These are phyloP conservation scores for Exidia glandulosa DNA, from an alignment of 768 basidiomycete genomes.

Conservation along the genomic window DNA sequence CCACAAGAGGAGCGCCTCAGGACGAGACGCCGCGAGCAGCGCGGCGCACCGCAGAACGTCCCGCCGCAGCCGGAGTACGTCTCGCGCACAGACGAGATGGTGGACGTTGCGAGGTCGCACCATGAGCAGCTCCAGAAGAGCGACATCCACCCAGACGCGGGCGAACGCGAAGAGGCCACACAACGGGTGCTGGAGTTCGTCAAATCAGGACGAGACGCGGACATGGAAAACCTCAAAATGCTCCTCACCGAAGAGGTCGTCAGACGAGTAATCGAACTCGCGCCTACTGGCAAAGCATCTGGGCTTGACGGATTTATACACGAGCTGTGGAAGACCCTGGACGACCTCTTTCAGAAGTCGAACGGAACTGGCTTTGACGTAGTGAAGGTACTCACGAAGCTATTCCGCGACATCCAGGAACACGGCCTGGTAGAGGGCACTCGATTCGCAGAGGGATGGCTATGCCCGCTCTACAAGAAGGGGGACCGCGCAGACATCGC, in stretches of 20 bases:
- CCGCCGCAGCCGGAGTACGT: neutral
- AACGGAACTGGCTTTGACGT: neutral
- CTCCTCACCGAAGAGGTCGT: neutral
- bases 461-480: constrained; percentile 30
- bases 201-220: neutral
- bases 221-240: neutral
- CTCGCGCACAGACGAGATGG: neutral
- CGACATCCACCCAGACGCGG: neutral
- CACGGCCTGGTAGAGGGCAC: constrained; percentile 8
- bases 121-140: neutral
- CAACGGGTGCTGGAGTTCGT: neutral
- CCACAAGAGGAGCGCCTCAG: neutral
- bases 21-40: neutral
- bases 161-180: neutral
- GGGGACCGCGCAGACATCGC: constrained; percentile 2
- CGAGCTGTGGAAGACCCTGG: neutral
- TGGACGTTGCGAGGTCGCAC: neutral
- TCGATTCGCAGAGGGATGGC: constrained; percentile 21
- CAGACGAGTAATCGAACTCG: neutral
- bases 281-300: neutral
- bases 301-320: neutral
- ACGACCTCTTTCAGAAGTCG: neutral
- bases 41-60: neutral
- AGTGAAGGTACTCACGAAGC: constrained; percentile 18
- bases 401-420: constrained; percentile 33